Evolutionary conservation across 1,139 yeast genomes (phyloP).

Genomic region (Geotrichum histeridarum): DNA sequence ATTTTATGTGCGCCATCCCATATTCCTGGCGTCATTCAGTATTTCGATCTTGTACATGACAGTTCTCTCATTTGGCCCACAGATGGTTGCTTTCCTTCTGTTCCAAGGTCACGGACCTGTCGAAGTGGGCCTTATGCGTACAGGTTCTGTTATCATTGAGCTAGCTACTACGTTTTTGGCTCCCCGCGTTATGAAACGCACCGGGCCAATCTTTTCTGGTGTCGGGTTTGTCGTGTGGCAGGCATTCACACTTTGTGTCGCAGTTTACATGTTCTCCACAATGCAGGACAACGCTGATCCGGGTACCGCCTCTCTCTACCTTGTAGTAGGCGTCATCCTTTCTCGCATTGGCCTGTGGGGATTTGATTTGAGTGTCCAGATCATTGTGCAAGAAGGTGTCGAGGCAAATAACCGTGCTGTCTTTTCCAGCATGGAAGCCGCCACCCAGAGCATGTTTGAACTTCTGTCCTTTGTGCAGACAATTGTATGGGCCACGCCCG

Average conservation of each 20-base stretch:
- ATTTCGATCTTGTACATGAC: slow-evolving; percentile 36
- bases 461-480: slow-evolving; percentile 34
- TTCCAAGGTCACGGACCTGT: slow-evolving; percentile 32
- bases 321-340: slow-evolving; percentile 32
- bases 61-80: slow-evolving; percentile 38
- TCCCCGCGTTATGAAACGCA: slow-evolving; percentile 27
- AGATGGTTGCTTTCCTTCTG: slow-evolving; percentile 35
- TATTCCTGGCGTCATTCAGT: slow-evolving; percentile 45
- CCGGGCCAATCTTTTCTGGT: slow-evolving; percentile 36
- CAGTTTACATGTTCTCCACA: slow-evolving; percentile 12
- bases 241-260: slow-evolving; percentile 24
- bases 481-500: slow-evolving; percentile 35
- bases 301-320: slow-evolving; percentile 18
- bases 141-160: slow-evolving; percentile 33
- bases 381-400: slow-evolving; percentile 35
- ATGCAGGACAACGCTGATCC: slow-evolving; percentile 3
- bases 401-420: slow-evolving; percentile 33
- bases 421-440: slow-evolving; percentile 38
- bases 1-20: slow-evolving; percentile 48
- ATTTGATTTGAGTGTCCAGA: slow-evolving; percentile 38
- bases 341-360: slow-evolving; percentile 42
- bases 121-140: slow-evolving; percentile 34
- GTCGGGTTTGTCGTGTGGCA: slow-evolving; percentile 30
- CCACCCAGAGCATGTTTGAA: slow-evolving; percentile 37
- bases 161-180: slow-evolving; percentile 34